These are phyloP conservation scores for Takashimella tepidaria DNA, from an alignment of 1,284 basidiomycete species.

Conservation along the genomic window DNA sequence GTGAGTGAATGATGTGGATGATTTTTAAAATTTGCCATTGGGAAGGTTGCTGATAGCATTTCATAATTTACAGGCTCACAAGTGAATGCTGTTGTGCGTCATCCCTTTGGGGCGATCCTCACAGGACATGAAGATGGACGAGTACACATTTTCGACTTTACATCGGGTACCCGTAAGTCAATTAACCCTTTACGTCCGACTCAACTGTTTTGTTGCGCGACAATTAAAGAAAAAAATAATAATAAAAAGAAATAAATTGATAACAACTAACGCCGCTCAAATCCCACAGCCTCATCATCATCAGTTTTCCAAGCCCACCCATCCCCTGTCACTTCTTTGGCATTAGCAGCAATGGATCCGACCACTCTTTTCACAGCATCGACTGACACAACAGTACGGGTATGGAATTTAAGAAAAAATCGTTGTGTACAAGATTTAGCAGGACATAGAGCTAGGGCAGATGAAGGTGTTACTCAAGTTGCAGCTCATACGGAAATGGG, in stretches of 20 bases:
- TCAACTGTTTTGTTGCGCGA: no score
- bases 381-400: conserved; percentile 88
- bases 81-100: conserved; percentile 83
- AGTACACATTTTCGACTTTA: conserved; percentile 81
- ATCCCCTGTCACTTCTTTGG: conserved; percentile 83
- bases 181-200: neutral
- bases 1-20: conserved; percentile 13
- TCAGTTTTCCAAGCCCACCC: conserved; percentile 87
- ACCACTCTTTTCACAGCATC: conserved; percentile 76
- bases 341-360: conserved; percentile 69
- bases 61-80: conserved; percentile 68
- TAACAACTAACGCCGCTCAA: conserved; percentile 7
- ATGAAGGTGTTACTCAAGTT: conserved; percentile 72
- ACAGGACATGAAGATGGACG: conserved; percentile 92
- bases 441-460: conserved; percentile 73
- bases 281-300: conserved; percentile 64
- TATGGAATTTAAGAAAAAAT: conserved; percentile 74
- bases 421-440: conserved; percentile 84
- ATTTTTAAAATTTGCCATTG: no score
- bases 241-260: neutral
- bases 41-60: no score
- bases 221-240: no score
- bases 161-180: conserved; percentile 57
- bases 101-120: conserved; percentile 81
- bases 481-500: conserved; percentile 66